Percentiles rank a stretch among this genome's conserved stretches.
Conservation (phyloP, 2,329 filamentous ascomycete genomes). For the Monosporascus cannonballus region DNA sequence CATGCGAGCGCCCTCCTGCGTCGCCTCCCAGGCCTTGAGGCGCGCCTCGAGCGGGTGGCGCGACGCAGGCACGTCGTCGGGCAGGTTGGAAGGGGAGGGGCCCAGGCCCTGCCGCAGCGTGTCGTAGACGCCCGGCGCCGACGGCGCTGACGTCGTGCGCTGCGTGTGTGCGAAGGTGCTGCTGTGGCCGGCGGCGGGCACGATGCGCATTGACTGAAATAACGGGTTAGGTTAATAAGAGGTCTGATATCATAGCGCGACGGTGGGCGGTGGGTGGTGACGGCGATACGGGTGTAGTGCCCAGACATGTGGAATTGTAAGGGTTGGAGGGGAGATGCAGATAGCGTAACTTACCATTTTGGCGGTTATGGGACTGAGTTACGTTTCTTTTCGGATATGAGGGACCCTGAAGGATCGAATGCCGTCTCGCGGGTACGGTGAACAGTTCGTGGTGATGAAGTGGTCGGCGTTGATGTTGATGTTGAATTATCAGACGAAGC, state of each 20-base stretch:
- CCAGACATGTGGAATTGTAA: background rate
- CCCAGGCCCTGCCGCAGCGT: slow-evolving; percentile 80
- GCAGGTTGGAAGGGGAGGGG: slow-evolving; percentile 39
- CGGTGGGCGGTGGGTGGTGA: slow-evolving; percentile 7
- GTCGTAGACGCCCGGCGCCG: slow-evolving; percentile 89
- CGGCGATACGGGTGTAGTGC: background rate
- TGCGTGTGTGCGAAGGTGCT: slow-evolving; percentile 59
- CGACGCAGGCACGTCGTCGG: slow-evolving; percentile 45
- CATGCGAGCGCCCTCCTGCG: slow-evolving; percentile 85
- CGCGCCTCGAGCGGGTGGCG: slow-evolving; percentile 88
- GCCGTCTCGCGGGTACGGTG: no score
- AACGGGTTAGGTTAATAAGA: slow-evolving; percentile 3
- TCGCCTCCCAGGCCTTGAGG: slow-evolving; percentile 82
- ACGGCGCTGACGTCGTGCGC: slow-evolving; percentile 68
- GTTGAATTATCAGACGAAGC: no score
- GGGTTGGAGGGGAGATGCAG: slow-evolving; percentile 1
- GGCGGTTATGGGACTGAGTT: slow-evolving; percentile 17
- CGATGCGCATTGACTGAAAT: slow-evolving; percentile 78
- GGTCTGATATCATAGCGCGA: no score
- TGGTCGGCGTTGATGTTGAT: no score
- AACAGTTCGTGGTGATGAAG: no score
- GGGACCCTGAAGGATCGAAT: background rate
- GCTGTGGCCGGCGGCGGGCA: slow-evolving; percentile 63
- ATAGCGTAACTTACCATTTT: slow-evolving; percentile 41
- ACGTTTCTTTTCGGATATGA: background rate